These are phyloP conservation scores for Aureobasidium sp. DNA, from an alignment of 2,329 filamentous ascomycete genomes.

Conservation along the genomic window DNA sequence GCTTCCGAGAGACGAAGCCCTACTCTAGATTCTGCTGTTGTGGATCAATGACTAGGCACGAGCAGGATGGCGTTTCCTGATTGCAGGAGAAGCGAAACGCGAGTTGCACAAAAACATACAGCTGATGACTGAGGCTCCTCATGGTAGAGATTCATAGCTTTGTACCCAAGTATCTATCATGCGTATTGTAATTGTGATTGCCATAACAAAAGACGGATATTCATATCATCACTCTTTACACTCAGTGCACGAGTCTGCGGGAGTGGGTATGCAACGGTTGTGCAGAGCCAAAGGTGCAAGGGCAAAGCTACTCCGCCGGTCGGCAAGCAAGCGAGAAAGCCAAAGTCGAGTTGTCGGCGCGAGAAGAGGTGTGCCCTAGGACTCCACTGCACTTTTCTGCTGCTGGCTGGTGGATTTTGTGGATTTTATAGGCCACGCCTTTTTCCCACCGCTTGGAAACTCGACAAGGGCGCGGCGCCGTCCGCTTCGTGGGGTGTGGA, in stretches of 20 bases:
- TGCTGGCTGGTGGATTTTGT: background rate
- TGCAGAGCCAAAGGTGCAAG: background rate
- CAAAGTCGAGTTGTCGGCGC: background rate
- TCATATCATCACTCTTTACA: background rate
- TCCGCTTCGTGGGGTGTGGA: background rate
- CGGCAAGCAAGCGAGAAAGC: conserved; percentile 5
- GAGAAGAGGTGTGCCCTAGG: background rate
- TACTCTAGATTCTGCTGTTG: too few species aligned
- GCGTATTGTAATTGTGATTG: background rate
- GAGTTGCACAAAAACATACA: background rate
- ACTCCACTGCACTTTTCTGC: background rate
- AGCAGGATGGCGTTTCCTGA: too few species aligned
- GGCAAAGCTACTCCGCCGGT: background rate
- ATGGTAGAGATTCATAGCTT: too few species aligned
- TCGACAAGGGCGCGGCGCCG: background rate
- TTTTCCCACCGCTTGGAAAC: background rate
- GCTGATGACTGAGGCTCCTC: too few species aligned
- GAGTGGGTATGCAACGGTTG: background rate
- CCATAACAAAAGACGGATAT: background rate
- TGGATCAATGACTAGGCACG: too few species aligned
- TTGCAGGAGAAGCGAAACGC: too few species aligned
- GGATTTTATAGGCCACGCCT: background rate
- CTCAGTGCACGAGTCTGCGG: background rate
- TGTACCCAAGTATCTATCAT: too few species aligned
- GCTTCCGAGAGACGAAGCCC: background rate